Base-by-base conservation (phyloP, 2,329 filamentous ascomycete species). In the Fusarium sp. region DNA sequence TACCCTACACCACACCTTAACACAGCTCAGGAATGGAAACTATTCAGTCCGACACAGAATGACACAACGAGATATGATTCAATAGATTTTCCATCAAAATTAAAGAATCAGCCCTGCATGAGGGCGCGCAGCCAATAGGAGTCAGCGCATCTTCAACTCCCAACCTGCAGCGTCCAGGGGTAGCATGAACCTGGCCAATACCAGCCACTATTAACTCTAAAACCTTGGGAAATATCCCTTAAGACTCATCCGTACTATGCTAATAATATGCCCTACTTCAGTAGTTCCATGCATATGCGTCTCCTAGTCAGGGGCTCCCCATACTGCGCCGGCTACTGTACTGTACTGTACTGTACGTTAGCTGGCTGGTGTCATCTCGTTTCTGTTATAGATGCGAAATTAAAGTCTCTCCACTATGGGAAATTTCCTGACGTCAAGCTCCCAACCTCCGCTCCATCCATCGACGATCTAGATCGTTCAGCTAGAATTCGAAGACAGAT, bases 351-450 rank as follows among this genome's bases (percentile, higher is more conserved):
- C n/a, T n/a, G n/a, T n/a, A n/a, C n/a, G n/a, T n/a, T 28, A 24
- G 41, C 24, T 26, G 41, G 57, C 15, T 50, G 61, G 62, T 44
- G 56, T 28, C 28, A 31, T 44, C 67, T 42, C 30, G 15, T 38
- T 38, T 71, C 38, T 39, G 59, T 64, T 66, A 61, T 28, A 61
- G 36, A 58, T 55, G 50, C 64, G 67, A 77, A 66, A 77, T 77
- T 77, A 61, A 70, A 33, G 22, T 47, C 59, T 73, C 72, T 48
- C 75, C 75, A 75, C 70, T 56, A 11, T 63, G 47, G 61, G 65
- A 73, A 62, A 73, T 73, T 65, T 58, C 65, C 61, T 77, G 75
- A 77, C 75, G 72, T 77, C 75, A 77, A 64, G 53, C 24, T 45
- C 38, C 48, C 39, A 60, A 55, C 53, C 41, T 67, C 55, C 55